Evolutionary conservation across 1,284 basidiomycete species (phyloP), one percentile per base, ranked within the genome.

Genomic region (Malassezia vespertilionis): DNA sequence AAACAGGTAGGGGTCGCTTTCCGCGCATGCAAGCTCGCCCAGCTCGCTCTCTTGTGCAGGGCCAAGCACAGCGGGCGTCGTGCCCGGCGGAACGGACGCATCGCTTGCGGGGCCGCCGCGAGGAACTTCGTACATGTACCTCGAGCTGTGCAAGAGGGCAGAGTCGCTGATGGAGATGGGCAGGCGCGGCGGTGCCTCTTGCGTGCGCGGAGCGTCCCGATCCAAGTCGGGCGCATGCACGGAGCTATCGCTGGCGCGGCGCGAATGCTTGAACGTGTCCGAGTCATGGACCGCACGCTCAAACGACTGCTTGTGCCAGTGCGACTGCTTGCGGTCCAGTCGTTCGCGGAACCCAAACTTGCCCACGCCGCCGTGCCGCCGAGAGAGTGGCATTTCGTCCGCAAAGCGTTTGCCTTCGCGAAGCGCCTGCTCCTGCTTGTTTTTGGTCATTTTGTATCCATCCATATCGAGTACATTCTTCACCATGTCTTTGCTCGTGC

Each of bases 1-100:
- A 53, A 77, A 77, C 33, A 72, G 64, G 50, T 74, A 74, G 7
- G 75, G 72, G 41, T 75, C 72, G 4, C 71, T 65, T 28, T 72
- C 72, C 27, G 72, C 68, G 41, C 72, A 71, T 56, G 73, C 60
- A 46, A 77, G 58, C 53, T 64, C 63, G 18, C 65, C 67, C 23
- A 39, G 14, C 18, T 26, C 22, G 10, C 6, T 35, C 7, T 44
- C 42, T 15, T 40, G 41, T 5, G 27, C 41, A 8, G 5, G 6
- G 21, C 21, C 17, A 12, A n/a, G 24, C 11, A n/a, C 3, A 11
- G 33, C 24, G 8, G 15, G 24, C 10, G 18, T 28, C 4, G 8
- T 17, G 9, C 15, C 36, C 10, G 15, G 21, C 7, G 26, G 26
- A 28, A 28, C 8, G 8, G 12, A 12, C 26, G 26, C 26, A 28